Evolutionary conservation across 225 moss, liverwort and hornwort genomes (phyloP), one percentile per base, ranked within the genome.

Genomic region (Antitrichia curtipendula): DNA sequence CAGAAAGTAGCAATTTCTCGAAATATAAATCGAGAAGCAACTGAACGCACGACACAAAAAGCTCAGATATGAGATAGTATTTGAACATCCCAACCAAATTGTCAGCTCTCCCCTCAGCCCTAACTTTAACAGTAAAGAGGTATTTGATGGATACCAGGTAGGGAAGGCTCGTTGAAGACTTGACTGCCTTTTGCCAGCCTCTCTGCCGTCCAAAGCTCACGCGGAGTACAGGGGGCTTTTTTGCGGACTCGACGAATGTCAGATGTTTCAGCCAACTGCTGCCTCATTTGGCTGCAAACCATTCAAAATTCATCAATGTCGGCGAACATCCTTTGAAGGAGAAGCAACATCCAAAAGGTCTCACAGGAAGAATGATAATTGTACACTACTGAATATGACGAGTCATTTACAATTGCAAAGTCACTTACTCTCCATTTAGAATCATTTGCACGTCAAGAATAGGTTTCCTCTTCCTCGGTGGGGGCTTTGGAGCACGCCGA

Each of bases 231-330:
- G 29, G 98, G 98, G 81, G 98, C 97, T 88, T 94, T 97, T 61
- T 94, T 95, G 81, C 98, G 94, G 82, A 97, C 95, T 90, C 97
- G 93, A 66, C 97, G 98, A 81, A 95, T 99, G 83, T 97, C 97
- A 84, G 92, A 93, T 75, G 97, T 96, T 68, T 93, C 93, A 89
- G 95, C 95, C 83, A 99, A 93, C 91, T 99, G 98, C 79, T 97
- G 93, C 88, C 95, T 95, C 97, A 99, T 99, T 82, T 94, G 93
- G 88, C 98, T 99, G 92, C 81, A 89, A 84, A 86, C 80, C 57
- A 77, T 81, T 81, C 77, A 88, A 75, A 84, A 70, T 81, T 74
- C 85, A 85, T 28, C 69, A 74, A 87, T 40, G 81, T 90, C 86
- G 66, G 73, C 68, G n/a, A 83, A 43, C 53, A 69, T 45, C 61